Conservation (phyloP, 176 grass and related monocot genomes). For the Carex kokanica region DNA sequence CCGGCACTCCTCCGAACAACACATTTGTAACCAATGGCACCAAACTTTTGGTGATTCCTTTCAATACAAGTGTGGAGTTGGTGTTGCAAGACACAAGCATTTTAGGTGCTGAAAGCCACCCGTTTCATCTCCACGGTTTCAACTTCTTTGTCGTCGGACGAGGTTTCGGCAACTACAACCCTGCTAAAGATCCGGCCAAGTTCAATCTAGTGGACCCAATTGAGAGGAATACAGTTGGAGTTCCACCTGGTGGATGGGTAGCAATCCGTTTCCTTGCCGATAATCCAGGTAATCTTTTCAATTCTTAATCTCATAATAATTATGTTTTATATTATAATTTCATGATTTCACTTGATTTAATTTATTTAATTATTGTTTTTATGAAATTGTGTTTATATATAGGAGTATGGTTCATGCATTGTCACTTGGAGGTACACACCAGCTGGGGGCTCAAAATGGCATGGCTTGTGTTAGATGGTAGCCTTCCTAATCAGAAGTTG, state of each 20-base stretch:
- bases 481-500: constrained; percentile 51
- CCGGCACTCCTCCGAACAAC: constrained; percentile 68
- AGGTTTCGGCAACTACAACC: constrained; percentile 65
- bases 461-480: constrained; percentile 70
- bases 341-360: neutral
- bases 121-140: constrained; percentile 74
- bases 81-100: constrained; percentile 86
- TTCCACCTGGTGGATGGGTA: constrained; percentile 67
- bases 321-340: neutral
- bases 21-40: constrained; percentile 63
- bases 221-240: constrained; percentile 71
- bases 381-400: too few species aligned
- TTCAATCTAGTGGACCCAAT: constrained; percentile 73
- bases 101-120: constrained; percentile 72
- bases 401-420: constrained; percentile 87
- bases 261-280: constrained; percentile 73
- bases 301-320: neutral
- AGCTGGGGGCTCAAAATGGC: constrained; percentile 90
- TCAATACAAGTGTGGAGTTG: constrained; percentile 52
- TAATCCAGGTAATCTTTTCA: constrained; percentile 52
- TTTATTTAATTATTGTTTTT: too few species aligned
- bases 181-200: constrained; percentile 33
- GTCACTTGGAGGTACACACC: constrained; percentile 78
- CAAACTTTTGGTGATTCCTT: constrained; percentile 45
- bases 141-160: constrained; percentile 69